Percentiles rank a stretch among this genome's conserved stretches.
Conservation (phyloP, 768 basidiomycete species). For the Pluteus cervinus region DNA sequence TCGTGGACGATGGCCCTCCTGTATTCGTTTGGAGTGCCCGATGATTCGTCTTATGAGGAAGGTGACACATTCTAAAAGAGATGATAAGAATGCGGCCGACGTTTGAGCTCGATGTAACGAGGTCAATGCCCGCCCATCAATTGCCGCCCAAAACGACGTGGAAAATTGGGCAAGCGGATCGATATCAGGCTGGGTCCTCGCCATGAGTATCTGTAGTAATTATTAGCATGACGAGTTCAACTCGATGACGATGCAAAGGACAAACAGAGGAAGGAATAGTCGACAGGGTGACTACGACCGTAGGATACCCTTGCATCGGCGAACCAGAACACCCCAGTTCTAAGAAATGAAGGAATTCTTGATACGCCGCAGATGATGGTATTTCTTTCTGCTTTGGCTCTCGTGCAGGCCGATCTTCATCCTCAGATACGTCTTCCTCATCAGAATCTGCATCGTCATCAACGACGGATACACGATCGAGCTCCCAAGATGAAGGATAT, state of each 20-base stretch:
- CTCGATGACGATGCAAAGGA: conserved; percentile 3
- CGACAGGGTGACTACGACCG: conserved; percentile 73
- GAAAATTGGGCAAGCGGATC: conserved; percentile 51
- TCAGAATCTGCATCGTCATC: conserved; percentile 29
- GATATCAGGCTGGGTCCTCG: no score
- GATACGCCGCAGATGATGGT: conserved; percentile 43
- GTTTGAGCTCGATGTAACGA: conserved; percentile 46
- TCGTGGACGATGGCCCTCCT: no score
- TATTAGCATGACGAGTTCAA: conserved; percentile 1
- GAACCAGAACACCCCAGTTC: conserved; percentile 74
- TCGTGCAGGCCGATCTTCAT: conserved; percentile 2
- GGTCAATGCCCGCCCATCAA: conserved; percentile 61
- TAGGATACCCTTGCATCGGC: conserved; percentile 75
- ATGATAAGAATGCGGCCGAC: conserved; percentile 60
- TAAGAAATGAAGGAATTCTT: conserved; percentile 76
- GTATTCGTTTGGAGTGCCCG: no score
- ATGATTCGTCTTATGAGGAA: conserved; percentile 50
- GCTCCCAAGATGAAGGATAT: conserved; percentile 59
- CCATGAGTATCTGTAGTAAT: conserved; percentile 2
- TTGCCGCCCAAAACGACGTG: conserved; percentile 76
- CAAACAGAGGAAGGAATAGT: conserved; percentile 69
- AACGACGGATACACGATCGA: conserved; percentile 31
- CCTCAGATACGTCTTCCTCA: conserved; percentile 23
- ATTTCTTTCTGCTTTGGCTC: not conserved
- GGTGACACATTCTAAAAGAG: conserved; percentile 64